phyloP scores from a whole-genome alignment of 768 basidiomycete genomes.

The Leucogyrophana mollusca region DNA sequence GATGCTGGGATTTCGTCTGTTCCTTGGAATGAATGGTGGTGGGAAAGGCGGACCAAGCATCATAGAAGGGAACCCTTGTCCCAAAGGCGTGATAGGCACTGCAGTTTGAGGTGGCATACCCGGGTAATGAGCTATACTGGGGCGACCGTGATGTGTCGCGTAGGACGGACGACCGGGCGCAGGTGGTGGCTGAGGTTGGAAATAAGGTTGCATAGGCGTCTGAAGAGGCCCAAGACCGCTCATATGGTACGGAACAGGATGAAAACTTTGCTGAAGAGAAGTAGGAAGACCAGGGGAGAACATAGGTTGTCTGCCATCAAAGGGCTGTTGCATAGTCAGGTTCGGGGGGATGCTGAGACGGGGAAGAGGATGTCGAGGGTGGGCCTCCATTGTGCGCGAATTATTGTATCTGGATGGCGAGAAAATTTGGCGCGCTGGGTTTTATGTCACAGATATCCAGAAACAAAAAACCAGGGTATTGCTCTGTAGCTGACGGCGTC shows the following conservation, averaged over 20 bases:
- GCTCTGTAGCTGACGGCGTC: too few relatives aligned
- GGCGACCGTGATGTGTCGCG: constrained; percentile 50
- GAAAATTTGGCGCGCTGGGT: neutral
- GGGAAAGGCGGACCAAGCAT: constrained; percentile 44
- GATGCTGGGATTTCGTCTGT: constrained; percentile 60
- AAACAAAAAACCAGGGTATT: neutral
- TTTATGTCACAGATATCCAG: neutral
- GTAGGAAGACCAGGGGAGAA: constrained; percentile 69
- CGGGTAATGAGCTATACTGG: constrained; percentile 66
- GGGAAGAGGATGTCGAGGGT: constrained; percentile 51
- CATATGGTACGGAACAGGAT: constrained; percentile 48
- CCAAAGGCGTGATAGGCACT: constrained; percentile 61
- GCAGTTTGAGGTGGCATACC: constrained; percentile 55
- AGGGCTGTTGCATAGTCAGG: constrained; percentile 57
- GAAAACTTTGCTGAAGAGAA: constrained; percentile 55
- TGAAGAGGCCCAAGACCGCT: constrained; percentile 45
- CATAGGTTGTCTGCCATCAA: constrained; percentile 44
- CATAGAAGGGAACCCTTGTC: constrained; percentile 53
- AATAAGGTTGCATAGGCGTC: constrained; percentile 75
- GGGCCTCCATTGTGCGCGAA: constrained; percentile 28
- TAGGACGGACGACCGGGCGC: constrained; percentile 50
- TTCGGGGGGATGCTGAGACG: constrained; percentile 57
- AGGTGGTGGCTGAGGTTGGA: constrained; percentile 46
- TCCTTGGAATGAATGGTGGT: constrained; percentile 58
- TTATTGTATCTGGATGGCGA: constrained; percentile 2